Conservation (phyloP, 441 rosid genomes). For the Adansonia gregorii region DNA sequence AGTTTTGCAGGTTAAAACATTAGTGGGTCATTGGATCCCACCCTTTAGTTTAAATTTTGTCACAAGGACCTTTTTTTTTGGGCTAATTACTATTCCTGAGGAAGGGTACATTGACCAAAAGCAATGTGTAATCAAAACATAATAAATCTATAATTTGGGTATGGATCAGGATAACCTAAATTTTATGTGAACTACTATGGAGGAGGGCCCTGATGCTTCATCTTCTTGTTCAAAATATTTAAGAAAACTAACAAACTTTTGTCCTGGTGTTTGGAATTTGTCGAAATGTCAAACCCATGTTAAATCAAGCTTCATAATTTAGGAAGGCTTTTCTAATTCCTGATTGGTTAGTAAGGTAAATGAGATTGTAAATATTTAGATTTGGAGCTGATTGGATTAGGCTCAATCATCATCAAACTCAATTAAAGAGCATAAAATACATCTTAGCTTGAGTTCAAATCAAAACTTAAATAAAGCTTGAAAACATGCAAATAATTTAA, state of each 20-base stretch:
- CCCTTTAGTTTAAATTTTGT: background rate
- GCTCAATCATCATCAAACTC: background rate
- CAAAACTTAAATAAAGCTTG: background rate
- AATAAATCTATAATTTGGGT: background rate
- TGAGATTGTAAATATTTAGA: background rate
- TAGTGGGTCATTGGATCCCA: background rate
- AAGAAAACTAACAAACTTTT: background rate
- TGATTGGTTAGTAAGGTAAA: background rate
- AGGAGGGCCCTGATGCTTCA: background rate
- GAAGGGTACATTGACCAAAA: constrained; percentile 55
- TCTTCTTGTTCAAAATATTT: background rate
- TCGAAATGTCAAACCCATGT: background rate
- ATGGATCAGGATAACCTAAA: background rate
- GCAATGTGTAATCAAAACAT: background rate
- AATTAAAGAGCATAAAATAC: background rate
- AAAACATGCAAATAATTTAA: background rate
- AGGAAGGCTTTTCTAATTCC: background rate
- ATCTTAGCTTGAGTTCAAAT: background rate
- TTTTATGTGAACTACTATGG: background rate
- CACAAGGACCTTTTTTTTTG: background rate
- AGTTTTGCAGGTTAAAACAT: background rate
- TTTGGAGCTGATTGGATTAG: background rate
- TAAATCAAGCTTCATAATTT: background rate
- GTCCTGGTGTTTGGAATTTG: background rate
- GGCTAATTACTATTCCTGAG: constrained; percentile 33